Conservation (phyloP, 2,329 filamentous ascomycete genomes). For the Fusarium annulatum region DNA sequence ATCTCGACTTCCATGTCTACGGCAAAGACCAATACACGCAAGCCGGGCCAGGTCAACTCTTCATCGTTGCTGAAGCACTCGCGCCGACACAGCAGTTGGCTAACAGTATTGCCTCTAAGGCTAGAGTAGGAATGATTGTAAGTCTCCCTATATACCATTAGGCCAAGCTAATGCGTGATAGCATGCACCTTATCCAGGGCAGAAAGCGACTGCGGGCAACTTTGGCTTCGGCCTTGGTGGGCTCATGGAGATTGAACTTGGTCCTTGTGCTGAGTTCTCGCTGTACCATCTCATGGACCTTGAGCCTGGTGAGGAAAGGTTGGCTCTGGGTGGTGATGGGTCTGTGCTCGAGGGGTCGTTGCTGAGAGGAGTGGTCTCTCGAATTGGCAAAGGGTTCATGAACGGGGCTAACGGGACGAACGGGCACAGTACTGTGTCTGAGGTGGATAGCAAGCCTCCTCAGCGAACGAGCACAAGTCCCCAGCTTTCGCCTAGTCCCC, state of each 20-base stretch:
- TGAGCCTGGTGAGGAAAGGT: slow-evolving; percentile 39
- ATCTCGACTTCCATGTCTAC: slow-evolving; percentile 56
- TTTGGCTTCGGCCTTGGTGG: slow-evolving; percentile 54
- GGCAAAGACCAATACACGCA: slow-evolving; percentile 46
- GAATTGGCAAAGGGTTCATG: slow-evolving; percentile 4
- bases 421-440: background rate
- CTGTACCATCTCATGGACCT: slow-evolving; percentile 63
- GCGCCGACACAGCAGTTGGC: slow-evolving; percentile 59
- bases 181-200: slow-evolving; percentile 60
- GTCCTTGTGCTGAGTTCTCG: slow-evolving; percentile 57
- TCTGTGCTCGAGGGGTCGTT: background rate
- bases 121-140: slow-evolving; percentile 46
- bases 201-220: slow-evolving; percentile 65
- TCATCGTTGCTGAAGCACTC: slow-evolving; percentile 59
- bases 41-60: slow-evolving; percentile 45
- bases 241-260: slow-evolving; percentile 42
- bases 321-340: background rate
- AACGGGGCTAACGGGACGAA: fast-evolving
- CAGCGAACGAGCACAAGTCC: background rate
- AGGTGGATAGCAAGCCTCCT: background rate
- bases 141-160: fast-evolving
- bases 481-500: fast-evolving
- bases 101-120: slow-evolving; percentile 48
- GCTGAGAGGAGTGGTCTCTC: background rate
- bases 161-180: background rate